phyloP scores from a whole-genome alignment of 139 green algal species.

The Volvox reticuliferus region DNA sequence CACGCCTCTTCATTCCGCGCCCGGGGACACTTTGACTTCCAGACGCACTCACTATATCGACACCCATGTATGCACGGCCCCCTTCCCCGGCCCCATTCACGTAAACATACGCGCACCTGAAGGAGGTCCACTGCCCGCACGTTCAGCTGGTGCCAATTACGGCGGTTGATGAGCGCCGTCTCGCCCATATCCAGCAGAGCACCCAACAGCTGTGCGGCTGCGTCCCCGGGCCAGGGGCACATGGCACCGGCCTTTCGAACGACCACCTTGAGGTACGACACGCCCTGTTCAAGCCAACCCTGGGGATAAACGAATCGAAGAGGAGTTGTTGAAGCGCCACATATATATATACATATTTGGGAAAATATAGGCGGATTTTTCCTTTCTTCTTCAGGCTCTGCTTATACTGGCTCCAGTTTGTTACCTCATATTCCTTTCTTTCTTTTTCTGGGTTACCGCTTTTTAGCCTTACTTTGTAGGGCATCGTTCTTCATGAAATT shows the following conservation, averaged over 20 bases:
- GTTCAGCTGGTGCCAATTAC: slow-evolving; percentile 54
- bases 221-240: slow-evolving; percentile 51
- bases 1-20: background rate
- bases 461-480: too few species aligned
- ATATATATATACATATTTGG: too few species aligned
- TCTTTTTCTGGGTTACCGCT: too few species aligned
- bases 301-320: background rate
- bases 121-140: slow-evolving; percentile 37
- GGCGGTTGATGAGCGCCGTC: slow-evolving; percentile 35
- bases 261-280: background rate
- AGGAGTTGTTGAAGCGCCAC: too few species aligned
- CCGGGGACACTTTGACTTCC: background rate
- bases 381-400: too few species aligned
- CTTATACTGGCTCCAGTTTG: too few species aligned
- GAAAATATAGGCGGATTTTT: too few species aligned
- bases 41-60: too few species aligned
- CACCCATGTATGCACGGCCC: too few species aligned
- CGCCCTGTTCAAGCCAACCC: background rate
- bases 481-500: too few species aligned
- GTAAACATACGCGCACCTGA: background rate
- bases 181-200: slow-evolving; percentile 40
- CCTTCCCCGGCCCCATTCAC: too few species aligned
- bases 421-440: too few species aligned
- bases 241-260: background rate
- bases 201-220: slow-evolving; percentile 21